Evolutionary conservation across 176 grass and related monocot species (phyloP), one percentile per base, ranked within the genome.

Genomic region (Zoysia pacifica): DNA sequence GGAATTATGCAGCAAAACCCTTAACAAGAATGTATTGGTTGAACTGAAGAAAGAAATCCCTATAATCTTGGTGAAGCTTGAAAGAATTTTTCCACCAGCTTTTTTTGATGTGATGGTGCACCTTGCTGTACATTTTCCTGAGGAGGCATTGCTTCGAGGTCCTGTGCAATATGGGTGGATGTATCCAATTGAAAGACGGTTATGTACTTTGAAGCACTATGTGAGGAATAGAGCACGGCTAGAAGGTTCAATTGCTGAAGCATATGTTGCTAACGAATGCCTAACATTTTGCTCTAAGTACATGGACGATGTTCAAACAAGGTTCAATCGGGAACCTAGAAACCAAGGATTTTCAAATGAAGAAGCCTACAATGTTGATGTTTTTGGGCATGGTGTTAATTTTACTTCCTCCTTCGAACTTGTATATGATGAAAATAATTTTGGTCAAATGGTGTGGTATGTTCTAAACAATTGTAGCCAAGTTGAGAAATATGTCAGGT

Each of bases 31-130:
- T n/a, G n/a, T n/a, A n/a, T n/a, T n/a, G n/a, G n/a, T n/a, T n/a
- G n/a, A n/a, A 45, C 43, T 84, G 7, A 18, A 69, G 9, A 9
- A 10, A 9, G 48, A 52, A 43, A 79, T 85, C 5, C 48, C 48
- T 1, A 2, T 78, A n/a, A 85, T 78, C 5, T 19, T 85, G 36
- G 78, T 74, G 16, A 85, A 78, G 35, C 13, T 85, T 2, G 82
- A 79, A 53, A 67, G 60, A 2, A 72, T 85, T 14, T 85, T 71
- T 12, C 73, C 82, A 4, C 73, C 16, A 3, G 2, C 41, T 1
- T 45, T 67, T n/a, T 2, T 41, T 19, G 42, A n/a, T n/a, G n/a
- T n/a, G n/a, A n/a, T n/a, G n/a, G n/a, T n/a, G n/a, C n/a, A n/a
- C n/a, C n/a, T n/a, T 7, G 7, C 16, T 45, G 13, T 67, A 15